These are phyloP conservation scores for Salisapilia sapeloensis DNA, from an alignment of 352 stramenopile species.

Conservation along the genomic window DNA sequence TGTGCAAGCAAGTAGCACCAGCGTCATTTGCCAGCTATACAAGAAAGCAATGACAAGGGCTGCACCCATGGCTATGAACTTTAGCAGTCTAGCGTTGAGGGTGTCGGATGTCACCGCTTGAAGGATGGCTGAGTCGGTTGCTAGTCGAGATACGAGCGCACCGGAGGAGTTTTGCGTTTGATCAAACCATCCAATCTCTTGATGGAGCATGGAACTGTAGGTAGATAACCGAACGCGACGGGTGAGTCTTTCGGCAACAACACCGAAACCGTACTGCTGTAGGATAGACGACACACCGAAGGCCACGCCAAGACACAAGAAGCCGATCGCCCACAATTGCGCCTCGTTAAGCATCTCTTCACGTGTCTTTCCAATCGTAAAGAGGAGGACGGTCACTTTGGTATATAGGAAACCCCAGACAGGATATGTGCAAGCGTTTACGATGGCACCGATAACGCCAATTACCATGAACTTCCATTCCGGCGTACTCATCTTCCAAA, in stretches of 20 bases:
- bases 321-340: constrained; percentile 15
- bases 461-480: constrained; percentile 20
- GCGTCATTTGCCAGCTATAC: constrained; percentile 45
- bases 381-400: constrained; percentile 35
- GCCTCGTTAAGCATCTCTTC: constrained; percentile 34
- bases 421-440: constrained; percentile 27
- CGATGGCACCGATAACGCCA: constrained; percentile 4
- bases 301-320: constrained; percentile 16
- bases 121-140: constrained; percentile 54
- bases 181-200: constrained; percentile 78
- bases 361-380: constrained; percentile 21
- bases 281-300: constrained; percentile 19
- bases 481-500: constrained; percentile 26
- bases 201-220: constrained; percentile 40
- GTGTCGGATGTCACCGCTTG: constrained; percentile 58
- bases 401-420: constrained; percentile 29
- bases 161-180: constrained; percentile 48
- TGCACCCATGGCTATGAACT: too few species aligned
- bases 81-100: constrained; percentile 37
- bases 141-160: constrained; percentile 36
- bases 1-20: constrained; percentile 16
- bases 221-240: constrained; percentile 17
- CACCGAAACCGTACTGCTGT: constrained; percentile 34
- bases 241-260: constrained; percentile 26
- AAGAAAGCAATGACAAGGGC: constrained; percentile 24